Evolutionary conservation across 1,139 yeast species (phyloP), one percentile per base, ranked within the genome.

Genomic region (Groenewaldozyma auringiensis): DNA sequence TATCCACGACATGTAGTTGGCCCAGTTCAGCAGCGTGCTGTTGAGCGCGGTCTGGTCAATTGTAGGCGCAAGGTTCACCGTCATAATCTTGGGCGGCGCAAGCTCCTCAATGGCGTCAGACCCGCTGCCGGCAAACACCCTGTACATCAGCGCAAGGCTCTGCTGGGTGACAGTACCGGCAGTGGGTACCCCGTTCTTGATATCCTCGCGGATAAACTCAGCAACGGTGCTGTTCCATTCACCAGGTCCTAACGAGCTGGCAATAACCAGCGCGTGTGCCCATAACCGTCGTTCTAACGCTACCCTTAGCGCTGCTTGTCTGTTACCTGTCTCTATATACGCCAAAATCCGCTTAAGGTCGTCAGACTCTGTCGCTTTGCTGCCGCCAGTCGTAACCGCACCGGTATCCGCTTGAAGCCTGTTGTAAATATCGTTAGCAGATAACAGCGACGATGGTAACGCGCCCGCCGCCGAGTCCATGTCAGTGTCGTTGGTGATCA

Each of bases 191-290:
- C 66, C 53, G 18, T 41, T 40, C 14, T 45, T 43, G 37, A 76
- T 68, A 38, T 73, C 78, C 27, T 67, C 64, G 1, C 65, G 58
- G 4, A 77, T 64, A 60, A 76, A 81, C 38, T 68, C 66, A 16
- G 71, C 68, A 1, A 82, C 82, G 11, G 82, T 74, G 29, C 71
- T 69, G 4, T 78, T 67, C 75, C 87, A 83, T 42, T 72, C 70
- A 3, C 77, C 80, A 14, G 76, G 74, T 1, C 94, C 83, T 31
- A 78, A 66, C 14, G 85, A 65, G 49, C 82, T 75, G 1, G 94
- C 81, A 47, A 89, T 68, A 36, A 87, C 64, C 47, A 89, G 63
- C 0, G 95, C 84, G 61, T 88, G 71, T 0, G 94, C 79, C 84
- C 88, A 88, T 52, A 86, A 85, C 13, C 79, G 76, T 48, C 76